A percentile compares a stretch with the other conserved stretches of the same genome.
Evolutionary conservation across 371 early-diverging fungal species (phyloP).

Genomic region (Syncephalastrum monosporum): DNA sequence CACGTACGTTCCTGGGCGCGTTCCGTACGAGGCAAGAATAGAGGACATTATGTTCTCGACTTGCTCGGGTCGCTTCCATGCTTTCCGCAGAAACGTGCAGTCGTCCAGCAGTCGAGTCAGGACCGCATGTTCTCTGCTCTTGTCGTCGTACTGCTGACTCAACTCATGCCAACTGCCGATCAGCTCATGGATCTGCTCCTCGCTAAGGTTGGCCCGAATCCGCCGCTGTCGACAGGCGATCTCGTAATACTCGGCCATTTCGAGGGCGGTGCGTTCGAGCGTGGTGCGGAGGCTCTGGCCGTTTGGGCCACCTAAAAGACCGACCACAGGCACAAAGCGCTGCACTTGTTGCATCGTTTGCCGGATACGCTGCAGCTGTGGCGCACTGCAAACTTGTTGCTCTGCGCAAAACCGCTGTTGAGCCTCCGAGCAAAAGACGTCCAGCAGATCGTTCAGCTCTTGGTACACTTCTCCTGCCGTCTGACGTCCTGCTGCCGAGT

Average conservation of each 20-base stretch:
- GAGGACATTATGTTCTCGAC: constrained; percentile 22
- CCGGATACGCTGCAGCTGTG: constrained; percentile 19
- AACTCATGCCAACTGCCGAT: constrained; percentile 28
- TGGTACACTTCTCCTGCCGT: constrained; percentile 15
- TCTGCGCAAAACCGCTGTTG: constrained; percentile 21
- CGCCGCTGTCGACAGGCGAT: constrained; percentile 19
- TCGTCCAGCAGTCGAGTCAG: constrained; percentile 14
- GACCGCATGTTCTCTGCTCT: constrained; percentile 24
- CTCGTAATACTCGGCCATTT: constrained; percentile 16
- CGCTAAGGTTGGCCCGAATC: constrained; percentile 7
- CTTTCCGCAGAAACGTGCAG: constrained; percentile 12
- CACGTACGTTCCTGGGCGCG: constrained; percentile 12
- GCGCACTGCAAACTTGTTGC: constrained; percentile 16
- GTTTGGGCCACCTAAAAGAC: constrained; percentile 8
- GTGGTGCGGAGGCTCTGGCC: constrained; percentile 15
- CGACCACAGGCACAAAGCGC: constrained; percentile 10
- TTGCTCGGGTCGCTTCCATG: constrained; percentile 21
- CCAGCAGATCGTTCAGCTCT: constrained; percentile 18
- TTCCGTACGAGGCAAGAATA: constrained; percentile 14
- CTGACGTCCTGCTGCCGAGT: constrained; percentile 4
- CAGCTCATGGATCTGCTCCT: constrained; percentile 12
- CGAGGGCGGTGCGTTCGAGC: constrained; percentile 9
- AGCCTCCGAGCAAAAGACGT: constrained; percentile 14
- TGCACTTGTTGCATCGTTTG: constrained; percentile 22
- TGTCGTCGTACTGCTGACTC: constrained; percentile 26